These are phyloP conservation scores for Boletellus ananas DNA, from an alignment of 768 basidiomycete species.

Conservation along the genomic window DNA sequence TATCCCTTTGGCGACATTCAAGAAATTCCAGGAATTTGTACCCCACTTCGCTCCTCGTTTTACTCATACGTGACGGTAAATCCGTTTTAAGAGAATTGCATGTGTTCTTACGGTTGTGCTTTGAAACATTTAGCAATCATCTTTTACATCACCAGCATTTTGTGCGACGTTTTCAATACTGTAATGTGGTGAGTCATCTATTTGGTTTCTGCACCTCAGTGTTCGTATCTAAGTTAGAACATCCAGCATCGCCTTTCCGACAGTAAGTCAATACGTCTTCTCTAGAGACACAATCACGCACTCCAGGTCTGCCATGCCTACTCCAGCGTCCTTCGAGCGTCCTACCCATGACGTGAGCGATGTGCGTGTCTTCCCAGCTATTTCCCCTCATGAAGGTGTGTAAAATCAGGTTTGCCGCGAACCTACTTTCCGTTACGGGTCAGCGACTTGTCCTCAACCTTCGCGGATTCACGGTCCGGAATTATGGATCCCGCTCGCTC, in stretches of 20 bases:
- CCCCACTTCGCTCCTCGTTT: constrained; percentile 3
- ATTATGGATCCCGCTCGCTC: constrained; percentile 1
- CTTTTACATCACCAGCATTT: constrained; percentile 4
- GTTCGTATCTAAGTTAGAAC: neutral
- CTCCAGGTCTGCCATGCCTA: neutral
- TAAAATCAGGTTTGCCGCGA: constrained; percentile 6
- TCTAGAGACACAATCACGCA: neutral
- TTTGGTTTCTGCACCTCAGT: neutral
- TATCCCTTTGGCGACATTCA: constrained; percentile 5
- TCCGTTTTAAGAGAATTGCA: neutral
- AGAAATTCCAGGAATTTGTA: constrained; percentile 1
- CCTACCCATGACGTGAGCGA: neutral
- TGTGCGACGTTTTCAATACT: neutral
- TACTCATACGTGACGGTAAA: constrained; percentile 15
- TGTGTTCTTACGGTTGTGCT: neutral
- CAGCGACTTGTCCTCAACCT: constrained; percentile 21
- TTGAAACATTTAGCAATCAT: neutral
- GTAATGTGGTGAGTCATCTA: constrained; percentile 3
- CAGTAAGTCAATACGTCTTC: neutral
- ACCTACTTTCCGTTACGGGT: constrained; percentile 17
- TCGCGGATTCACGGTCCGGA: constrained; percentile 7
- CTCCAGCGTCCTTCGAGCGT: neutral
- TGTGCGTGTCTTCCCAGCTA: neutral
- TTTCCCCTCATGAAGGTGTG: no score
- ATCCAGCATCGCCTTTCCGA: neutral